These are phyloP conservation scores for Xylaria grammica DNA, from an alignment of 495 filamentous ascomycete genomes.

Conservation along the genomic window DNA sequence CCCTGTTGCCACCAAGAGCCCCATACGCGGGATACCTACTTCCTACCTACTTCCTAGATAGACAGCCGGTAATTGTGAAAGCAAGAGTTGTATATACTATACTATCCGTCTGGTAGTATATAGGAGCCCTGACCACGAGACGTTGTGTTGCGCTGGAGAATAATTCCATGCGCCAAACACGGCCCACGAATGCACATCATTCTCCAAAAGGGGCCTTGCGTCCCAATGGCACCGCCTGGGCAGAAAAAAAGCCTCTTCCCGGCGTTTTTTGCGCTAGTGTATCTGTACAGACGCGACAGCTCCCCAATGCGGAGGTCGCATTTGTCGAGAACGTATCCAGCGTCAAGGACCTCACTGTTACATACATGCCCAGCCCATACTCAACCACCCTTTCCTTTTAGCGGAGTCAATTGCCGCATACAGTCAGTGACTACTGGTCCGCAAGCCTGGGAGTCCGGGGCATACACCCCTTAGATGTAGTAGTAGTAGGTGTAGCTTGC, in stretches of 20 bases:
- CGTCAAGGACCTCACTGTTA: slow-evolving; percentile 2
- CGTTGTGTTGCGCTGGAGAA: slow-evolving; percentile 12
- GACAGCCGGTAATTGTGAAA: slow-evolving; percentile 2
- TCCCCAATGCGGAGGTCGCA: slow-evolving; percentile 23
- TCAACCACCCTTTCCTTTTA: not conserved
- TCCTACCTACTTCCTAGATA: no score
- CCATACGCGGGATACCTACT: not conserved
- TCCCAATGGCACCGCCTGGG: slow-evolving; percentile 17
- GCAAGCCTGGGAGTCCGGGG: slow-evolving; percentile 2
- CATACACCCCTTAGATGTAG: slow-evolving; percentile 14
- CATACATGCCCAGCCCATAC: slow-evolving; percentile 12
- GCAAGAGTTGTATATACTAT: not conserved
- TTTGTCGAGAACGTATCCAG: slow-evolving; percentile 17
- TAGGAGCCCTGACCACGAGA: slow-evolving; percentile 2
- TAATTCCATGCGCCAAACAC: slow-evolving; percentile 11
- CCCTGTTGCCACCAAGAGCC: not conserved
- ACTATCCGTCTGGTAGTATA: no score
- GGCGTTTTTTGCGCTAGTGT: slow-evolving; percentile 12
- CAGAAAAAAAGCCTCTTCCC: slow-evolving; percentile 20
- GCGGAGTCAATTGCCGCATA: slow-evolving; percentile 18
- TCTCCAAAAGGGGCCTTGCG: slow-evolving; percentile 18
- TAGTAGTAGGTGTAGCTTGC: slow-evolving; percentile 3
- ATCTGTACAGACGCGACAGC: slow-evolving; percentile 18
- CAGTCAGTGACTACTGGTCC: slow-evolving; percentile 1
- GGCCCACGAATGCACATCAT: slow-evolving; percentile 17